Evolutionary conservation across 768 basidiomycete species (phyloP).

Genomic region (Suillus bovinus): DNA sequence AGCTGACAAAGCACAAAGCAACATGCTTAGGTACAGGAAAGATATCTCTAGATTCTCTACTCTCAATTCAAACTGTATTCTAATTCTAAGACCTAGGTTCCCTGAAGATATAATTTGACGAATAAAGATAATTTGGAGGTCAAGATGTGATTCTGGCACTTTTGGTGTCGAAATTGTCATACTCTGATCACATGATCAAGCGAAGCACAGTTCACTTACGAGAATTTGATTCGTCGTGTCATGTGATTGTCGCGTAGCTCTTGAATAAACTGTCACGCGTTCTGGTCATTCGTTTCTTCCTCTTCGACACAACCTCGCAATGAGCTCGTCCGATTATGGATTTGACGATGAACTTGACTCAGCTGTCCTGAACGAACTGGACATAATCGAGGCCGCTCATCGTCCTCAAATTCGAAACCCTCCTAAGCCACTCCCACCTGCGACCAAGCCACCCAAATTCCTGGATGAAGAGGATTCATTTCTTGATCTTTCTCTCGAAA

Average conservation of each 20-base stretch:
- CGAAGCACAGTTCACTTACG: too few species aligned
- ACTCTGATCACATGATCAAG: too few species aligned
- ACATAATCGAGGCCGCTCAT: conserved; percentile 69
- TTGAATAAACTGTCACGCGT: not conserved
- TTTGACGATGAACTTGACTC: conserved; percentile 70
- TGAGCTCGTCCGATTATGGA: conserved; percentile 79
- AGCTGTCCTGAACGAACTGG: conserved; percentile 58
- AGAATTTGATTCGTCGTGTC: not conserved
- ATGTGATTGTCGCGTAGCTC: conserved; percentile 3
- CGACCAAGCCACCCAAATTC: not conserved
- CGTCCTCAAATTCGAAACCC: conserved; percentile 19
- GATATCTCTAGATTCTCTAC: too few species aligned
- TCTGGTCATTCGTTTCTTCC: not conserved
- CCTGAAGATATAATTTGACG: too few species aligned
- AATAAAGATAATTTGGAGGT: too few species aligned
- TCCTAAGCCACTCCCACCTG: conserved; percentile 18
- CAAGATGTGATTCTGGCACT: too few species aligned
- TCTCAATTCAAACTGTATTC: too few species aligned
- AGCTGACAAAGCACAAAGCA: too few species aligned
- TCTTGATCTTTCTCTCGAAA: conserved; percentile 55
- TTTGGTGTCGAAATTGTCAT: too few species aligned
- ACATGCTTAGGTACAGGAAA: too few species aligned
- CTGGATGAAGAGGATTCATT: conserved; percentile 44
- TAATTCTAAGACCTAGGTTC: too few species aligned
- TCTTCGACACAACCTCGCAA: conserved; percentile 7